Evolutionary conservation across 2,329 filamentous ascomycete species (phyloP).

Genomic region (Nemania bipapillata): DNA sequence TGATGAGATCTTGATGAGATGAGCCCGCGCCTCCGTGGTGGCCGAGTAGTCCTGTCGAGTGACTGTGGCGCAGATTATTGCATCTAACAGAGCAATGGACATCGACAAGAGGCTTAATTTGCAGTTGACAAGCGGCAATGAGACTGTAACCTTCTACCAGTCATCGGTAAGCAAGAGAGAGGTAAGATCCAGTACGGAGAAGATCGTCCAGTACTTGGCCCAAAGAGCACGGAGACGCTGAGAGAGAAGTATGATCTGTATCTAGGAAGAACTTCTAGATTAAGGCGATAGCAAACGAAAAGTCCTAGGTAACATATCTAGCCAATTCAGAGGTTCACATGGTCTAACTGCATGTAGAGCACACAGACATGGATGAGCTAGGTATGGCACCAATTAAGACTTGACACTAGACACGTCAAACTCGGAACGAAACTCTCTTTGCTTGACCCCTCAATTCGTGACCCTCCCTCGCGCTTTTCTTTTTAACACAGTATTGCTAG

Average conservation of each 20-base stretch:
- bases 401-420: constrained; percentile 37
- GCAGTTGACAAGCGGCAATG: constrained; percentile 16
- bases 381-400: constrained; percentile 29
- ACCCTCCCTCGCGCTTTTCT: constrained; percentile 28
- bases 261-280: constrained; percentile 6
- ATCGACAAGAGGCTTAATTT: constrained; percentile 26
- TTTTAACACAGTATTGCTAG: constrained; percentile 26
- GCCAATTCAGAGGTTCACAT: constrained; percentile 32
- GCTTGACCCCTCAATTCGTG: constrained; percentile 31
- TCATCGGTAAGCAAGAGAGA: constrained; percentile 16
- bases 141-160: constrained; percentile 15
- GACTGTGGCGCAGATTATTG: constrained; percentile 21
- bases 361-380: constrained; percentile 39
- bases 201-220: constrained; percentile 27
- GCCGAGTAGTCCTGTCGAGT: constrained; percentile 17
- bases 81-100: constrained; percentile 21
- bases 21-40: constrained; percentile 23
- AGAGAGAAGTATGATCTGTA: constrained; percentile 15
- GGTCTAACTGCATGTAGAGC: constrained; percentile 35
- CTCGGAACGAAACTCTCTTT: constrained; percentile 41
- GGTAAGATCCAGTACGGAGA: constrained; percentile 13
- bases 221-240: constrained; percentile 25
- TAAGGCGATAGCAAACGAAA: constrained; percentile 24
- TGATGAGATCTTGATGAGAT: background rate
- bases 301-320: constrained; percentile 30